Evolutionary conservation across 2,329 filamentous ascomycete genomes (phyloP), one percentile per base, ranked within the genome.

Genomic region (Paracoccidioides brasiliensis): DNA sequence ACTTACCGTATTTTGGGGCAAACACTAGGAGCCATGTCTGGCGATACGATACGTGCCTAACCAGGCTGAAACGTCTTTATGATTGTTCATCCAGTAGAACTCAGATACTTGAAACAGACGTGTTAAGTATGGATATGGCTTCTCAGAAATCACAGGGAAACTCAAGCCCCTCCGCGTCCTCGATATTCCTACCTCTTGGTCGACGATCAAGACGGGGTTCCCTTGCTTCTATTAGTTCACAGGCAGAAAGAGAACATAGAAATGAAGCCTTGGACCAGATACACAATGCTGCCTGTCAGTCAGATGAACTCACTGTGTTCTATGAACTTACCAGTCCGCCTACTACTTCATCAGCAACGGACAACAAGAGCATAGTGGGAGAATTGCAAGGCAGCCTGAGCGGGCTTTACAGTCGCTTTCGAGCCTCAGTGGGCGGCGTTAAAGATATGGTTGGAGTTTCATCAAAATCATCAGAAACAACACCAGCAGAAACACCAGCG

Each of bases 311-410:
- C 50, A 97, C 91, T 2, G 94, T 90, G 7, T 97, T 97, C 72
- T 94, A 94, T 71, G 90, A 96, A 66, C 90, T 95, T 64, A 87
- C 86, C 5, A 69, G 66, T 54, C 74, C 73, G 0, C 79, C 85
- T 0, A 83, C 86, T 0, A 74, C 77, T 2, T 76, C 79, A 0
- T 73, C 80, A 1, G 75, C 78, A 1, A 72, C 77, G 30, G 89
- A 95, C 63, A 81, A 76, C 57, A 89, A 88, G 67, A 80, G 80
- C 7, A 75, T 88, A 41, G 77, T 84, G 0, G 81, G 83, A 32
- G 89, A 95, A 57, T 71, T 93, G 28, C 88, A 93, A 59, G 87
- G 91, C 69, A 89, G 91, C 4, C 76, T 97, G 49, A 95, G 87
- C 66, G 90, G 91, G 0, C 74, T 97, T 41, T 97, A 96, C 69